Conservation (phyloP, 768 basidiomycete genomes). For the Rhizopogon vesiculosus region DNA sequence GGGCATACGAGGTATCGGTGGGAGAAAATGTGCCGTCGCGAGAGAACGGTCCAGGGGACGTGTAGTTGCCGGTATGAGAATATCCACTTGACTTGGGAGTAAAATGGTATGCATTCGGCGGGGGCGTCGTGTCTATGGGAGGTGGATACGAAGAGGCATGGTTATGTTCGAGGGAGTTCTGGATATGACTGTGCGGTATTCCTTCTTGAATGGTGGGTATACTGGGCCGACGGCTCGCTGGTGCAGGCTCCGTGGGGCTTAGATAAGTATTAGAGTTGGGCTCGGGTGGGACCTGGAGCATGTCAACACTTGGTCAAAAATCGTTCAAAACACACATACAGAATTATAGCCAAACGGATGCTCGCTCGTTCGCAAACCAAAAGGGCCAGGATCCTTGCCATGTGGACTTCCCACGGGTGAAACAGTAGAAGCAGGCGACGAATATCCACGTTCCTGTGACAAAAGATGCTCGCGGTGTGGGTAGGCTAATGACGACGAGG, state of each 20-base stretch:
- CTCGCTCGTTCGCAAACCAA: constrained; percentile 18
- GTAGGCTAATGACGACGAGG: constrained; percentile 12
- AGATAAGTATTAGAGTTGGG: constrained; percentile 9
- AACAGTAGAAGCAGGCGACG: constrained; percentile 42
- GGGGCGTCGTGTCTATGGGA: constrained; percentile 10
- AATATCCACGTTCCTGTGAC: constrained; percentile 29
- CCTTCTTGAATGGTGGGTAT: constrained; percentile 15
- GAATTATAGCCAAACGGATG: constrained; percentile 20
- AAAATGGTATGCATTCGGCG: constrained; percentile 13
- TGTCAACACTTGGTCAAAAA: neutral
- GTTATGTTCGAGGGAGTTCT: constrained; percentile 7
- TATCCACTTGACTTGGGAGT: constrained; percentile 5
- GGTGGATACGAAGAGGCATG: constrained; percentile 10
- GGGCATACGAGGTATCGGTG: neutral
- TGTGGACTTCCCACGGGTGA: constrained; percentile 34
- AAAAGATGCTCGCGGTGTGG: constrained; percentile 19
- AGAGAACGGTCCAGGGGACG: constrained; percentile 11
- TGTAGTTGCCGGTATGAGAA: constrained; percentile 9
- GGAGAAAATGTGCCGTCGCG: constrained; percentile 1
- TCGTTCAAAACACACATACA: constrained; percentile 5
- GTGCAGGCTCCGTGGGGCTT: constrained; percentile 15
- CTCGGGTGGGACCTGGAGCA: constrained; percentile 4
- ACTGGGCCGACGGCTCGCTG: constrained; percentile 20
- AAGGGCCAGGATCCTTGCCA: constrained; percentile 17
- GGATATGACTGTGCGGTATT: constrained; percentile 20